These are phyloP conservation scores for Amborella trichopoda DNA, from an alignment of 164 flowering plant genomes.

Conservation along the genomic window DNA sequence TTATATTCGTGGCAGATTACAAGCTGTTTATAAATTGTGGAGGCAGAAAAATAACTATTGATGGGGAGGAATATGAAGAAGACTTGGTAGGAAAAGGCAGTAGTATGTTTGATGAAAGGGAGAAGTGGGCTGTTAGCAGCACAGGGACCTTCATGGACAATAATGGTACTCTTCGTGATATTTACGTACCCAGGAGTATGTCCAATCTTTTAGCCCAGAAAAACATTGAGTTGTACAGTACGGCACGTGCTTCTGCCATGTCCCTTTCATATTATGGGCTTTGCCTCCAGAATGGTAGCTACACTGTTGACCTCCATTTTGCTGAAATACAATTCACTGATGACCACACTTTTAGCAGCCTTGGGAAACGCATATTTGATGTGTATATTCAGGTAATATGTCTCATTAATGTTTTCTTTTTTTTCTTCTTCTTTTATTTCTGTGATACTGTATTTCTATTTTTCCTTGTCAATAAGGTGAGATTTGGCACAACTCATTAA, in stretches of 20 bases:
- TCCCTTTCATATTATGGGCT: constrained; percentile 52
- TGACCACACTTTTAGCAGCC: constrained; percentile 33
- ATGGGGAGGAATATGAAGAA: constrained; percentile 11
- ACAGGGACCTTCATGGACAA: constrained; percentile 53
- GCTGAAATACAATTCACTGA: constrained; percentile 46
- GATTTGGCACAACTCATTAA: no score
- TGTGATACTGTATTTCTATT: no score
- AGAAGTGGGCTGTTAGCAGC: constrained; percentile 50
- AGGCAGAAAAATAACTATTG: constrained; percentile 6
- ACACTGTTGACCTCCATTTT: constrained; percentile 48
- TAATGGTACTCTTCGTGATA: no score
- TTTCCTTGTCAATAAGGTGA: no score
- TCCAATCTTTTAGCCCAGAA: no score
- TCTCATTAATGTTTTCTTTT: background rate
- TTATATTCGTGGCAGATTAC: constrained; percentile 5
- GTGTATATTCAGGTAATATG: constrained; percentile 46
- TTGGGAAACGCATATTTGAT: constrained; percentile 62
- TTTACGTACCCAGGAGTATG: no score
- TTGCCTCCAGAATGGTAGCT: constrained; percentile 42
- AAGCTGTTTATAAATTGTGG: constrained; percentile 40
- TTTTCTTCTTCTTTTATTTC: background rate
- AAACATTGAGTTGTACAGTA: constrained; percentile 22
- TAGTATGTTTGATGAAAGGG: constrained; percentile 9
- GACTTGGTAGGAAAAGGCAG: background rate
- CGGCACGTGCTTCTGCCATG: constrained; percentile 46